A percentile compares a stretch with the other conserved stretches of the same genome.
phyloP scores from a whole-genome alignment of 441 rosid species.

The Croton setiger region DNA sequence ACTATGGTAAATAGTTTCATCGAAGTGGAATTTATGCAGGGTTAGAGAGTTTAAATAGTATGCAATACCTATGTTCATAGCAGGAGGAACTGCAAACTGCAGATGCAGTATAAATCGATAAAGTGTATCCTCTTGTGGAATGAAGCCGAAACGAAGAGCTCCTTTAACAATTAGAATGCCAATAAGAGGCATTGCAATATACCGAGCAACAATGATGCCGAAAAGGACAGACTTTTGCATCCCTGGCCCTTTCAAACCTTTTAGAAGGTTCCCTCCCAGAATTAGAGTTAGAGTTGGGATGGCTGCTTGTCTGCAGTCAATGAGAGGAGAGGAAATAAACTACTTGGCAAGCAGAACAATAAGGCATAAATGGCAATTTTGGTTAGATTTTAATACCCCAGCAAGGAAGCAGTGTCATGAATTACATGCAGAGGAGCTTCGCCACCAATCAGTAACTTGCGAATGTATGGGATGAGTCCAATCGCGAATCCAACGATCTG shows the following conservation, averaged over 20 bases:
- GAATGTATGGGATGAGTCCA: conserved; percentile 48
- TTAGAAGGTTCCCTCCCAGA: conserved; percentile 73
- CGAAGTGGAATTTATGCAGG: neutral
- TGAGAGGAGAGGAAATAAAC: neutral
- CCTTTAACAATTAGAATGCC: conserved; percentile 58
- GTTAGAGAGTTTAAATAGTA: too few relatives aligned
- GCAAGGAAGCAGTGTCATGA: conserved; percentile 50
- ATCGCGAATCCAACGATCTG: conserved; percentile 60
- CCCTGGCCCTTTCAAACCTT: conserved; percentile 51
- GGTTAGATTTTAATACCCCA: conserved; percentile 46
- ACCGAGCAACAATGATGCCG: conserved; percentile 53
- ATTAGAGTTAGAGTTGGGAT: conserved; percentile 69
- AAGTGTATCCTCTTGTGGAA: conserved; percentile 40
- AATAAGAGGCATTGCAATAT: conserved; percentile 48
- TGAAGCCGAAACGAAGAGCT: conserved; percentile 35
- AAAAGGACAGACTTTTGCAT: conserved; percentile 37
- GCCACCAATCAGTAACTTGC: conserved; percentile 52
- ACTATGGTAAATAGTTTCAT: too few relatives aligned
- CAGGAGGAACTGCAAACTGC: conserved; percentile 58
- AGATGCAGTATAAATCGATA: conserved; percentile 50
- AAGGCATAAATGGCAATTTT: neutral
- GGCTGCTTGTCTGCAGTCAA: conserved; percentile 55
- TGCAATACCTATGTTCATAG: conserved; percentile 42
- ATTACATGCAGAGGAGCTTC: conserved; percentile 66
- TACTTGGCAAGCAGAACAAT: neutral